Conservation (phyloP, 1,284 basidiomycete species). For the Trametes pubescens region DNA sequence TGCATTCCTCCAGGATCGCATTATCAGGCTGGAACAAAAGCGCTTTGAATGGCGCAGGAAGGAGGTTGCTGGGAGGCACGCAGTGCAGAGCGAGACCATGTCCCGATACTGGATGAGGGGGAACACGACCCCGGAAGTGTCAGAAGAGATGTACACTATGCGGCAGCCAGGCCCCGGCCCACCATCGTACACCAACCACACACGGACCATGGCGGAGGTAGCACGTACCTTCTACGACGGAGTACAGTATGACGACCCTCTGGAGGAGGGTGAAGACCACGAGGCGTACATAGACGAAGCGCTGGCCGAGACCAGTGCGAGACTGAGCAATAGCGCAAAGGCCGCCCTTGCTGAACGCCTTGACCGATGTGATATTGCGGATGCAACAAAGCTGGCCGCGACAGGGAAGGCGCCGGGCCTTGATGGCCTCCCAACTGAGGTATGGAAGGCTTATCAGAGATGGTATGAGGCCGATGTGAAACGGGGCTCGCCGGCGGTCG, state of each 20-base stretch:
- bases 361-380: background rate
- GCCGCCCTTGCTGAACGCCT: background rate
- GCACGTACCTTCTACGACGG: background rate
- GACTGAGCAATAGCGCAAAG: background rate
- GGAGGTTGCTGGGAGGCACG: background rate
- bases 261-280: background rate
- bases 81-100: slow-evolving; percentile 42
- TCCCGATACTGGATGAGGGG: slow-evolving; percentile 42
- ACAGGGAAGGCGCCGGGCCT: slow-evolving; percentile 23
- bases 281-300: background rate
- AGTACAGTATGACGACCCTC: background rate
- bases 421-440: slow-evolving; percentile 30
- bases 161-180: background rate
- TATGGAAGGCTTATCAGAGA: slow-evolving; percentile 26
- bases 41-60: background rate
- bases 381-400: background rate
- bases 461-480: background rate
- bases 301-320: background rate
- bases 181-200: slow-evolving; percentile 1
- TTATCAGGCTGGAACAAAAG: background rate
- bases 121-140: slow-evolving; percentile 21
- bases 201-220: background rate
- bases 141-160: background rate
- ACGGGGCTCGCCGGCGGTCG: background rate
- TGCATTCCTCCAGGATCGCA: background rate